phyloP scores from a whole-genome alignment of 2,329 filamentous ascomycete species.

The Colletotrichum tropicicola region DNA sequence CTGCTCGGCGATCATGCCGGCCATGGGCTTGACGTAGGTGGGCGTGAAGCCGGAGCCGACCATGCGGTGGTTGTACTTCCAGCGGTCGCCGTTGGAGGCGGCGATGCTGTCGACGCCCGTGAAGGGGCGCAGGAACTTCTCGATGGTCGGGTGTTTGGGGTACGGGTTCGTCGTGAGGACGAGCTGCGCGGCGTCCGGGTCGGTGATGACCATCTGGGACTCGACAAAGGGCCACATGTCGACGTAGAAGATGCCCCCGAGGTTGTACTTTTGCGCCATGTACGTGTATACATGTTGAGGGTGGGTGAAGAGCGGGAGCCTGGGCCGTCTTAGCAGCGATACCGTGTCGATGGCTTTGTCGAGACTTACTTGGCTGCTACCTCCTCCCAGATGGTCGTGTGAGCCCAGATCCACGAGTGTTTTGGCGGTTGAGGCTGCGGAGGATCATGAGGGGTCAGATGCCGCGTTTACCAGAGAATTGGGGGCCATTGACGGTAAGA shows the following conservation, averaged over 20 bases:
- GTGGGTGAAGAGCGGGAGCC: conserved; percentile 34
- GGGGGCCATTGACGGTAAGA: rapidly evolving
- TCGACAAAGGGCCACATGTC: conserved; percentile 40
- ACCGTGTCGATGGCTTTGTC: rapidly evolving
- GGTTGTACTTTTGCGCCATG: conserved; percentile 33
- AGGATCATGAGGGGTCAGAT: neutral
- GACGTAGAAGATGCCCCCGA: conserved; percentile 43
- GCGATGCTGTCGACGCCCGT: conserved; percentile 35
- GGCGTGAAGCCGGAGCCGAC: conserved; percentile 40
- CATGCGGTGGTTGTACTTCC: conserved; percentile 39
- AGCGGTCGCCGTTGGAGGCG: conserved; percentile 36
- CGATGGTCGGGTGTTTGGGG: conserved; percentile 31
- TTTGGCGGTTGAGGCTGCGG: conserved; percentile 20
- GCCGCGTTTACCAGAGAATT: rapidly evolving
- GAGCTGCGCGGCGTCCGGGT: conserved; percentile 36
- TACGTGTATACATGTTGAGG: conserved; percentile 35
- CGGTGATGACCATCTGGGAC: conserved; percentile 37
- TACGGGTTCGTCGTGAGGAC: conserved; percentile 33
- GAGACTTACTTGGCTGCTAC: neutral
- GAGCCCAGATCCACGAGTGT: conserved; percentile 35
- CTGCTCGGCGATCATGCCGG: conserved; percentile 36
- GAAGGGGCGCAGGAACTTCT: conserved; percentile 34
- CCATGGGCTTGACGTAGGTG: conserved; percentile 35
- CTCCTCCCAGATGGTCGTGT: conserved; percentile 32
- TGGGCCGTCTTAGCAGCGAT: neutral